Base-by-base conservation (phyloP, 1,139 yeast species). In the Debaryomycetaceae sp. region DNA sequence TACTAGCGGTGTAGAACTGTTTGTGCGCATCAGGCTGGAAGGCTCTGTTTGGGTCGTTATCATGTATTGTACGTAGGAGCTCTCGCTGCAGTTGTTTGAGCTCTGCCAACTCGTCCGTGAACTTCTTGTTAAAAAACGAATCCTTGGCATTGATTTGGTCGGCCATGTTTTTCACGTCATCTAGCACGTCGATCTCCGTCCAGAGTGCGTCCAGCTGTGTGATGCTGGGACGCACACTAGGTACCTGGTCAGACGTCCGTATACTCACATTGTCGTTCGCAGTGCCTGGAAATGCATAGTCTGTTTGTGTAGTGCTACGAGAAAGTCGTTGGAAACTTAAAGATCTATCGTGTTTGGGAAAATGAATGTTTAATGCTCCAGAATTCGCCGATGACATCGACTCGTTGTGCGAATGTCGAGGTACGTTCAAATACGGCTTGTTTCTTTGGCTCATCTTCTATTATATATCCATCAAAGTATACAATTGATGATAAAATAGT, bases 141-240 rank as follows among this genome's bases (percentile, higher is more conserved):
- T 78, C 78, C 43, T 70, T 72, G 24, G 63, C 52, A 35, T 69
- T 65, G 1, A 80, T 79, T 39, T 81, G 79, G 14, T 64, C 65
- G 0, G 89, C 81, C 75, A 85, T 75, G 41, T 69, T 70, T 41
- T 78, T 77, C 4, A 89, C 95, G 50, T 87, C 96, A 50, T 87
- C 92, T 45, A 91, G 68, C 1, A 87, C 87, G 53, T 87, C 96
- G 36, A 89, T 83, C 53, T 88, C 95, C 3, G 94, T 83, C 95
- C 96, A 89, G 38, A 87, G 65, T 51, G 78, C 74, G 59, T 87
- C 95, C 65, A 82, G 88, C 45, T 75, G 68, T 33, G 82, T 75
- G 11, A 75, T 77, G 41, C 68, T 66, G 5, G 85, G 82, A 34
- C 67, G 61, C 1, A 77, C 69, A 6, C 75, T 64, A 16, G 78